Evolutionary conservation across 495 filamentous ascomycete genomes (phyloP).

Genomic region (Neohortaea acidophila): DNA sequence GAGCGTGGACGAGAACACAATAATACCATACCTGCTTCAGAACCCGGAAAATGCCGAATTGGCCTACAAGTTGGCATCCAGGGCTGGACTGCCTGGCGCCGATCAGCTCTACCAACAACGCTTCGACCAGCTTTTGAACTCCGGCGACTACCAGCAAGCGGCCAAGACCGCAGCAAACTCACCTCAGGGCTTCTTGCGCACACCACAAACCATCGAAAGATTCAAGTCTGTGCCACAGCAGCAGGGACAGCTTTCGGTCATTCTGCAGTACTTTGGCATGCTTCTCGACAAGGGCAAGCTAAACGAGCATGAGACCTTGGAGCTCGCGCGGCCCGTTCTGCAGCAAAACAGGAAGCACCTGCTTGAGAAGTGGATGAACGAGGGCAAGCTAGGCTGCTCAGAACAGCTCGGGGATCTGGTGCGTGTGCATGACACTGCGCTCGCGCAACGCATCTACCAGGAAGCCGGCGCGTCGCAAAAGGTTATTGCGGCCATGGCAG

Average conservation of each 20-base stretch:
- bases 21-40: slow-evolving; percentile 86
- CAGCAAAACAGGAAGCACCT: slow-evolving; percentile 88
- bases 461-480: slow-evolving; percentile 78
- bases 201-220: slow-evolving; percentile 79
- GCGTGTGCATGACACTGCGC: slow-evolving; percentile 67
- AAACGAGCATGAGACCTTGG: slow-evolving; percentile 84
- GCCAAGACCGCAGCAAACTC: slow-evolving; percentile 95
- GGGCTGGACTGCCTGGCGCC: slow-evolving; percentile 83
- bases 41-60: slow-evolving; percentile 84
- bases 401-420: slow-evolving; percentile 93
- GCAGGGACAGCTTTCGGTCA: slow-evolving; percentile 70
- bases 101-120: slow-evolving; percentile 88
- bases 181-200: slow-evolving; percentile 85
- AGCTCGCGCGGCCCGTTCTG: slow-evolving; percentile 82
- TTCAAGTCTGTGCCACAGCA: slow-evolving; percentile 75
- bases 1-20: slow-evolving; percentile 73
- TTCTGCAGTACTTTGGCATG: slow-evolving; percentile 96
- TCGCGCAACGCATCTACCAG: slow-evolving; percentile 76
- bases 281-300: slow-evolving; percentile 85
- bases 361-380: slow-evolving; percentile 91
- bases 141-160: slow-evolving; percentile 67
- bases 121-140: slow-evolving; percentile 67
- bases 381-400: slow-evolving; percentile 87
- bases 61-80: slow-evolving; percentile 87
- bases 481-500: slow-evolving; percentile 84